These are phyloP conservation scores for Paracoccidioides brasiliensis DNA, from an alignment of 2,329 filamentous ascomycete species.

Conservation along the genomic window DNA sequence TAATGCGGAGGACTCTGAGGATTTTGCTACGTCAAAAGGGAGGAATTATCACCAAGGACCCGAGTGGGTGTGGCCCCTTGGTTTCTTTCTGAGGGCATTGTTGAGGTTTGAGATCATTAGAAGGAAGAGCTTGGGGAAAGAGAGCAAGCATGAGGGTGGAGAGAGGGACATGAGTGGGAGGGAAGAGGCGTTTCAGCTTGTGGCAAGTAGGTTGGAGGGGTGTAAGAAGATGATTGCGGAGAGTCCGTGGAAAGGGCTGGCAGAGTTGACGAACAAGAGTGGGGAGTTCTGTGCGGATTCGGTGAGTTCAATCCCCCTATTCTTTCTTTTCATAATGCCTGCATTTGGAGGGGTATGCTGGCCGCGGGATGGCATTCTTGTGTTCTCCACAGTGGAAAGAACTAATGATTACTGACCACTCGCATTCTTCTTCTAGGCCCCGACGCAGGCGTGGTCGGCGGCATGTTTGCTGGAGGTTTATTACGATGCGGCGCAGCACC, in stretches of 20 bases:
- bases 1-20: slow-evolving; percentile 83
- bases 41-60: slow-evolving; percentile 97
- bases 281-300: slow-evolving; percentile 78
- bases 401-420: slow-evolving; percentile 9
- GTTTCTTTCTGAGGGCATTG: slow-evolving; percentile 84
- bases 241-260: slow-evolving; percentile 77
- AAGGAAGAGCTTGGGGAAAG: slow-evolving; percentile 49
- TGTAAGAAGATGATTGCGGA: slow-evolving; percentile 75
- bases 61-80: slow-evolving; percentile 96
- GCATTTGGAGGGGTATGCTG: too few species aligned
- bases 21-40: slow-evolving; percentile 87
- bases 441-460: slow-evolving; percentile 93
- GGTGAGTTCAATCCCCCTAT: slow-evolving; percentile 40
- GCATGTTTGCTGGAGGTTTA: slow-evolving; percentile 91
- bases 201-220: slow-evolving; percentile 65
- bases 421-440: slow-evolving; percentile 44
- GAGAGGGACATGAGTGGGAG: slow-evolving; percentile 22
- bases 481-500: slow-evolving; percentile 60
- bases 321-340: neutral
- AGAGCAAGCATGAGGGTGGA: neutral
- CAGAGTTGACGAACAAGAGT: slow-evolving; percentile 84
- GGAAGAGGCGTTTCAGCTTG: slow-evolving; percentile 86
- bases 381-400: neutral
- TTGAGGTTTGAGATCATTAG: slow-evolving; percentile 78
- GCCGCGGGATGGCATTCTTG: too few species aligned